A percentile compares a stretch with the other conserved stretches of the same genome.
These are phyloP conservation scores for Yarrowia deformans DNA, from an alignment of 805 yeast species.

Conservation along the genomic window DNA sequence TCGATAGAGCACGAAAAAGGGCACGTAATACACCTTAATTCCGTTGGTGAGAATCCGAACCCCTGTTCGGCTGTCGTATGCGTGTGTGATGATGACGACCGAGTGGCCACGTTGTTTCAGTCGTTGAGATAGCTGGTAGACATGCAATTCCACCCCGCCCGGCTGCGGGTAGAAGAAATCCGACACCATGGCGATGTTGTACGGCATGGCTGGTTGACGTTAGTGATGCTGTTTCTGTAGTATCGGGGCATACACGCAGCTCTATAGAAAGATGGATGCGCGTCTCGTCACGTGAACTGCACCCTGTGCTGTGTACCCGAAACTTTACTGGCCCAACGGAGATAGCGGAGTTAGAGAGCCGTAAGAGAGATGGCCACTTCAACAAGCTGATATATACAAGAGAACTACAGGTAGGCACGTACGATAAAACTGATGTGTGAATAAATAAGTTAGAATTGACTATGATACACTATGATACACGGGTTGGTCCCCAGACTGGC, in stretches of 20 bases:
- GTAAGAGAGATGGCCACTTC: no score
- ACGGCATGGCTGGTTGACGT: slow-evolving; percentile 7
- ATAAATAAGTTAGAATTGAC: not conserved
- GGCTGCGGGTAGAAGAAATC: slow-evolving; percentile 98
- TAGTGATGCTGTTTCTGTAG: not conserved
- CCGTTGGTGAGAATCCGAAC: slow-evolving; percentile 87
- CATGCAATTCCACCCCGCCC: slow-evolving; percentile 97
- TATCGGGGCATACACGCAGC: no score
- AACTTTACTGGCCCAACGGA: slow-evolving; percentile 3
- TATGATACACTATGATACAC: slow-evolving; percentile 7
- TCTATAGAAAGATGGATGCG: not conserved
- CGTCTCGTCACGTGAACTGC: slow-evolving; percentile 32
- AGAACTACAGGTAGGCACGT: no score
- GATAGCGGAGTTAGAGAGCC: slow-evolving; percentile 2
- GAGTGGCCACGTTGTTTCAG: slow-evolving; percentile 82
- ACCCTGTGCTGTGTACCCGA: slow-evolving; percentile 1
- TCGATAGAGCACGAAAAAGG: slow-evolving; percentile 79
- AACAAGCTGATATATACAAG: no score
- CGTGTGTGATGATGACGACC: slow-evolving; percentile 87
- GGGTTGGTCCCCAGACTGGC: not conserved
- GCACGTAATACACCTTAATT: slow-evolving; percentile 88
- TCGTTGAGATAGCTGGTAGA: slow-evolving; percentile 83
- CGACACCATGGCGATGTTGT: slow-evolving; percentile 68
- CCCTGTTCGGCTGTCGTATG: slow-evolving; percentile 83
- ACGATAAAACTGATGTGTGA: no score